These are phyloP conservation scores for Pholiota conissans DNA, from an alignment of 768 basidiomycete genomes.

Conservation along the genomic window DNA sequence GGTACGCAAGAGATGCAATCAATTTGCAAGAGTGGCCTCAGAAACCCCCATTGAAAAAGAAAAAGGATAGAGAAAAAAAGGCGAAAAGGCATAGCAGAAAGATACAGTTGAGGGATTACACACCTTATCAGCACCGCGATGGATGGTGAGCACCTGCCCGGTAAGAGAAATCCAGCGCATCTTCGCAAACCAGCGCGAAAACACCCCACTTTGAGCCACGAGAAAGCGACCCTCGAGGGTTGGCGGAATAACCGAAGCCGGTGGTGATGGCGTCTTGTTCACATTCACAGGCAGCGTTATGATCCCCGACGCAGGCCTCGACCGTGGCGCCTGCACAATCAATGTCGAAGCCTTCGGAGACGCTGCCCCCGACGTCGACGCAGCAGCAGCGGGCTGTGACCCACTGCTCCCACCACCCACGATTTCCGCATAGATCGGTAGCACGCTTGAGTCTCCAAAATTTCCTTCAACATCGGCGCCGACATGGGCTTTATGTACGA, in stretches of 20 bases:
- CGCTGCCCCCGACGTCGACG: slow-evolving; percentile 11
- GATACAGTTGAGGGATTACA: slow-evolving; percentile 21
- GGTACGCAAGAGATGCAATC: no score
- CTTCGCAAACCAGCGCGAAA: slow-evolving; percentile 75
- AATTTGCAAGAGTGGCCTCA: no score
- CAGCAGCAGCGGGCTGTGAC: slow-evolving; percentile 4
- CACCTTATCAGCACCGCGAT: slow-evolving; percentile 68
- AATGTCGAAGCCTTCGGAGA: no score
- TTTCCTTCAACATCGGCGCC: slow-evolving; percentile 31
- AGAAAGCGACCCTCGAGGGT: slow-evolving; percentile 57
- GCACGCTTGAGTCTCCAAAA: slow-evolving; percentile 27
- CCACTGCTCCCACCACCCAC: slow-evolving; percentile 18
- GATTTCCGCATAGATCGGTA: slow-evolving; percentile 28
- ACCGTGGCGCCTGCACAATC: slow-evolving; percentile 1
- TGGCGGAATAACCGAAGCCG: background rate
- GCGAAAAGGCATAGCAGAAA: background rate
- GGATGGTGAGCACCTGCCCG: slow-evolving; percentile 63
- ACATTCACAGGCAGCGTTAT: slow-evolving; percentile 26
- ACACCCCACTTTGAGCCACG: slow-evolving; percentile 72
- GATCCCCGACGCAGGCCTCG: slow-evolving; percentile 13
- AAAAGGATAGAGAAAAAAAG: background rate
- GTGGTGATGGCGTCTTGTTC: background rate
- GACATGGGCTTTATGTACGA: slow-evolving; percentile 41
- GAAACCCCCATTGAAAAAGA: background rate
- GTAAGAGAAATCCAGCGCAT: slow-evolving; percentile 76